These are phyloP conservation scores for Bifiguratus adelaidae DNA, from an alignment of 192 early-diverging fungal species.

Conservation along the genomic window DNA sequence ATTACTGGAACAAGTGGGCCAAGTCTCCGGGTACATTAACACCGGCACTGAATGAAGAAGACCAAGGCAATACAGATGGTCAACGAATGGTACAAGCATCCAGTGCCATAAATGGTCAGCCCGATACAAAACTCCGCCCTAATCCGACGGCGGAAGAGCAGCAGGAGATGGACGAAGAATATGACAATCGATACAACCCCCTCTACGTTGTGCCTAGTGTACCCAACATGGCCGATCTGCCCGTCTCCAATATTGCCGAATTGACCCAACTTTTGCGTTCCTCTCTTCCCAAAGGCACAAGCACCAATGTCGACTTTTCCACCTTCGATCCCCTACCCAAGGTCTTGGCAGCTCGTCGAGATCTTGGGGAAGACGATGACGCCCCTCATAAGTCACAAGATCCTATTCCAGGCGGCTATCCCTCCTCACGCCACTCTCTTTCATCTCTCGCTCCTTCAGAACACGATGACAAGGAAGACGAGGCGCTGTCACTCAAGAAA, in stretches of 20 bases:
- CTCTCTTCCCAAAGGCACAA: conserved; percentile 6
- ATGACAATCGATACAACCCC: conserved; percentile 24
- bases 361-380: no score
- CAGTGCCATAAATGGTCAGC: neutral
- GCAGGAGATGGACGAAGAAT: conserved; percentile 23
- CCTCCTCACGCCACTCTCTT: no score
- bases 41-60: conserved; percentile 4
- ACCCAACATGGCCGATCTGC: conserved; percentile 19
- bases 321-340: no score
- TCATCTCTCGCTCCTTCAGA: no score
- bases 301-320: no score
- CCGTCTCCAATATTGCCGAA: conserved; percentile 9
- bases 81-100: neutral
- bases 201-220: conserved; percentile 24
- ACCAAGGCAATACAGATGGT: neutral
- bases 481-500: no score
- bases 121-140: neutral
- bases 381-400: no score
- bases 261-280: conserved; percentile 16
- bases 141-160: neutral
- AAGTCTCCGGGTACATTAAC: conserved; percentile 18
- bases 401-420: no score
- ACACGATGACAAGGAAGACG: no score
- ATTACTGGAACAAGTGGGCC: conserved; percentile 19
- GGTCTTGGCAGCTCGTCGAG: no score